Evolutionary conservation across 2,329 filamentous ascomycete species (phyloP).

Genomic region (Aspergillus brunneoviolaceus): DNA sequence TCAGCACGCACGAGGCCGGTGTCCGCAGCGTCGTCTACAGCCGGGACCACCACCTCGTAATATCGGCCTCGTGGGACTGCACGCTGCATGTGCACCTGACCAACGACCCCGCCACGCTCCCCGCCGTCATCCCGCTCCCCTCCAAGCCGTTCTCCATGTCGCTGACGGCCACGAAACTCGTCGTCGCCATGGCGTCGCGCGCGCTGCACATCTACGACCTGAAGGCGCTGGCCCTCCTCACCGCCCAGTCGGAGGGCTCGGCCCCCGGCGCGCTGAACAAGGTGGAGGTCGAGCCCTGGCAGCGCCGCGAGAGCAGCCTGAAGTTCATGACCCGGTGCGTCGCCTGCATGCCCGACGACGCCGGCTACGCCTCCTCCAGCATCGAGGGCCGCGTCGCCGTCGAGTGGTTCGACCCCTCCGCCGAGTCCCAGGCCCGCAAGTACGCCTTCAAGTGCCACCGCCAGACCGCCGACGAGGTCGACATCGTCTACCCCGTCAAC

Average conservation of each 20-base stretch:
- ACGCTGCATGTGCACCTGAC: conserved; percentile 79
- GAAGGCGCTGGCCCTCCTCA: conserved; percentile 58
- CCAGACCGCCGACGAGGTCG: conserved; percentile 66
- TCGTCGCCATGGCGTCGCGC: conserved; percentile 92
- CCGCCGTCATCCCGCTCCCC: conserved; percentile 69
- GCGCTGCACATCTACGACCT: conserved; percentile 96
- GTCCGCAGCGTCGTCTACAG: conserved; percentile 85
- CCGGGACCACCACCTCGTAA: conserved; percentile 69
- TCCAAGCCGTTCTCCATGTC: conserved; percentile 87
- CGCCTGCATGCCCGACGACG: conserved; percentile 94
- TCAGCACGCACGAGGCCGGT: conserved; percentile 76
- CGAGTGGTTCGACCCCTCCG: conserved; percentile 92
- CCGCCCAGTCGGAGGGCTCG: conserved; percentile 47
- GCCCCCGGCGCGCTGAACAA: conserved; percentile 33
- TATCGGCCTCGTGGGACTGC: conserved; percentile 91
- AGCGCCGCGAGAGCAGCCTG: conserved; percentile 86
- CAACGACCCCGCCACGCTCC: conserved; percentile 48
- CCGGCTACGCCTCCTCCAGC: conserved; percentile 84
- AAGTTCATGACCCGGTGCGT: conserved; percentile 95
- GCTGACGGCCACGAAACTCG: conserved; percentile 76
- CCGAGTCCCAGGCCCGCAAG: conserved; percentile 84
- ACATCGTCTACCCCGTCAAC: conserved; percentile 90
- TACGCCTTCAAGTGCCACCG: conserved; percentile 99
- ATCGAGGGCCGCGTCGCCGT: conserved; percentile 96
- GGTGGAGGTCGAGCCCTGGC: conserved; percentile 73